A percentile compares a stretch with the other conserved stretches of the same genome.
phyloP scores from a whole-genome alignment of 2,329 filamentous ascomycete species.

The Calonectria pauciramosa region DNA sequence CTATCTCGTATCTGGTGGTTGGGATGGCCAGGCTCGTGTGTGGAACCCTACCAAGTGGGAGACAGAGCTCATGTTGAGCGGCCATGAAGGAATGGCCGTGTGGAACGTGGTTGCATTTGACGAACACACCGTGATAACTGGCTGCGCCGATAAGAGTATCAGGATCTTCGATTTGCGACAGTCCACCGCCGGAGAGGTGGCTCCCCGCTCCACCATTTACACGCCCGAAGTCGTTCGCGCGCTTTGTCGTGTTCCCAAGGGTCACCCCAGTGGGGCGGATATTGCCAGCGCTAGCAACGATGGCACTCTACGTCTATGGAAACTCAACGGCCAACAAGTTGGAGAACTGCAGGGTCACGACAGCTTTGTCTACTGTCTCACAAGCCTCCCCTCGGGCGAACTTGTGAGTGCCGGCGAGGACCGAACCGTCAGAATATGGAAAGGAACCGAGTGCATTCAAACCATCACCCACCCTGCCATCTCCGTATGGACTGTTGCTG shows the following conservation, averaged over 20 bases:
- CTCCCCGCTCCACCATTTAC: slow-evolving; percentile 68
- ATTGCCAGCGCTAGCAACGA: slow-evolving; percentile 97
- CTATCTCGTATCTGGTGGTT: slow-evolving; percentile 90
- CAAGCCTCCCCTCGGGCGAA: slow-evolving; percentile 84
- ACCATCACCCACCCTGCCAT: slow-evolving; percentile 98
- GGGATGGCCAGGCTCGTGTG: slow-evolving; percentile 89
- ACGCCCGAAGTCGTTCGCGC: slow-evolving; percentile 89
- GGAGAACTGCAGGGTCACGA: slow-evolving; percentile 89
- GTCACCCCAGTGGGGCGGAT: slow-evolving; percentile 86
- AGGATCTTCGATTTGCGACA: slow-evolving; percentile 83
- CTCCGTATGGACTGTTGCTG: slow-evolving; percentile 95
- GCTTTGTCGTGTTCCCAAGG: slow-evolving; percentile 82
- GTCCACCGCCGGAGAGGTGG: slow-evolving; percentile 67
- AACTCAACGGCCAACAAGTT: slow-evolving; percentile 80
- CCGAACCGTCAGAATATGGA: slow-evolving; percentile 93
- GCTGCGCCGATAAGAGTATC: slow-evolving; percentile 90
- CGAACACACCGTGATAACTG: slow-evolving; percentile 86
- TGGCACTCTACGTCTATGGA: slow-evolving; percentile 89
- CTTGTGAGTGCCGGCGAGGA: slow-evolving; percentile 94
- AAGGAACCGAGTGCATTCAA: slow-evolving; percentile 84
- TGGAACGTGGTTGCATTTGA: slow-evolving; percentile 94
- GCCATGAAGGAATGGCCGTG: slow-evolving; percentile 82
- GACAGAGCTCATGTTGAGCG: slow-evolving; percentile 76
- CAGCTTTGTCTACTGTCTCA: slow-evolving; percentile 92
- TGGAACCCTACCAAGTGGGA: slow-evolving; percentile 94